A percentile compares a stretch with the other conserved stretches of the same genome.
phyloP scores from a whole-genome alignment of 805 yeast species.

The Yamadazyma endophytica region DNA sequence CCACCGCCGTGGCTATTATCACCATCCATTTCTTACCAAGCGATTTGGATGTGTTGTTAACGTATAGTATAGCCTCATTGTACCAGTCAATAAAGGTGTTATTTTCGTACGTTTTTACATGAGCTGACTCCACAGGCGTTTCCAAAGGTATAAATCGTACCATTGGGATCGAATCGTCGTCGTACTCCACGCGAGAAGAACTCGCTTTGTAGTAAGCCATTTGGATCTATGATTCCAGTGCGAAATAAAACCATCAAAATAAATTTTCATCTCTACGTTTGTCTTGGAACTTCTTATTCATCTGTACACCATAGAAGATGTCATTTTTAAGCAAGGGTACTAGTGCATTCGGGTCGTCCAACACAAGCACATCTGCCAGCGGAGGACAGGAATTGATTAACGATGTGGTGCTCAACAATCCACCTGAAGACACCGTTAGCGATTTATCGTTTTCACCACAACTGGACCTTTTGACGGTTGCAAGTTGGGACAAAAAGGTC shows the following conservation, averaged over 20 bases:
- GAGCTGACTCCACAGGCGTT: not conserved
- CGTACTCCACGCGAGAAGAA: constrained; percentile 1
- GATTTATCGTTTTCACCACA: constrained; percentile 83
- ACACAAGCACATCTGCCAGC: constrained; percentile 29
- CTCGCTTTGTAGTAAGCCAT: not conserved
- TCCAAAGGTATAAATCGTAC: not conserved
- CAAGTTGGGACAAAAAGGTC: constrained; percentile 95
- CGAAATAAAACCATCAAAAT: too few relatives aligned
- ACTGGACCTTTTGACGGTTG: constrained; percentile 73
- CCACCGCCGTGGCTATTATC: constrained; percentile 40
- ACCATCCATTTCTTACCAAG: constrained; percentile 44
- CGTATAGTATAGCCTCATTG: constrained; percentile 31
- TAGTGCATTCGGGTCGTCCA: constrained; percentile 10
- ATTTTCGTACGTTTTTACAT: constrained; percentile 29
- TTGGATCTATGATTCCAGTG: not conserved
- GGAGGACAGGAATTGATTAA: constrained; percentile 59
- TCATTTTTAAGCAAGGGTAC: constrained; percentile 30
- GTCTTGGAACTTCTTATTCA: not conserved
- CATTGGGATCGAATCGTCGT: constrained; percentile 2
- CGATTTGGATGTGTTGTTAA: constrained; percentile 9
- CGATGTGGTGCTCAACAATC: constrained; percentile 67
- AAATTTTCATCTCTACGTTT: not conserved
- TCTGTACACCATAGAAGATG: constrained; percentile 18
- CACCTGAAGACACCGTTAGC: constrained; percentile 89
- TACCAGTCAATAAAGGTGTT: constrained; percentile 52